Evolutionary conservation across 176 grass and related monocot genomes (phyloP).

Genomic region (Zea luxurians): DNA sequence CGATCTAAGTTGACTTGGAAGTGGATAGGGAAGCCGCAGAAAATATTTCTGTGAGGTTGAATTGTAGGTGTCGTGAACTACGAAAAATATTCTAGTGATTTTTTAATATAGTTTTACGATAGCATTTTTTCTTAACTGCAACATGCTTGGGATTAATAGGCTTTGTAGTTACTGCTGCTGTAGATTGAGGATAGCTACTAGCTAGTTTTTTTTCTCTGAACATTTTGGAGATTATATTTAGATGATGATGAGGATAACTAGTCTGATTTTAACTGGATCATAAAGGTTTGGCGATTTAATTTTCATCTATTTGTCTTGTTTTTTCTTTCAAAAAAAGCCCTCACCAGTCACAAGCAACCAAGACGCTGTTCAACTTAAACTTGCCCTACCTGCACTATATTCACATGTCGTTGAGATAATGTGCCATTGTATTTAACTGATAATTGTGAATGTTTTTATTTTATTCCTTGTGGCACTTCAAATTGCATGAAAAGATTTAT

Average conservation of each 20-base stretch:
- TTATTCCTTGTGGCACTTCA: constrained; percentile 13
- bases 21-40: background rate
- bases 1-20: background rate
- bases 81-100: background rate
- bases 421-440: background rate
- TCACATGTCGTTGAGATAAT: constrained; percentile 15
- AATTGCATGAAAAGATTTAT: constrained; percentile 35
- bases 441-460: background rate
- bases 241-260: background rate
- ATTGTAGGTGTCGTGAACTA: background rate
- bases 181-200: background rate
- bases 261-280: background rate
- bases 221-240: background rate
- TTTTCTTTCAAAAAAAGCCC: background rate
- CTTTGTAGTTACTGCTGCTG: background rate
- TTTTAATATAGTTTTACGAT: background rate
- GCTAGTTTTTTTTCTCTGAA: background rate
- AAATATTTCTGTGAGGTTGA: background rate
- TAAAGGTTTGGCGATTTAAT: constrained; percentile 12
- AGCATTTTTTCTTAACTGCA: background rate
- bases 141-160: background rate
- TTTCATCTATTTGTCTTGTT: background rate
- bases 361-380: background rate
- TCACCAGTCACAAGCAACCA: background rate
- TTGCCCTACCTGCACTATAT: background rate